These are phyloP conservation scores for Metschnikowia baotianmanensis DNA, from an alignment of 805 yeast genomes.

Conservation along the genomic window DNA sequence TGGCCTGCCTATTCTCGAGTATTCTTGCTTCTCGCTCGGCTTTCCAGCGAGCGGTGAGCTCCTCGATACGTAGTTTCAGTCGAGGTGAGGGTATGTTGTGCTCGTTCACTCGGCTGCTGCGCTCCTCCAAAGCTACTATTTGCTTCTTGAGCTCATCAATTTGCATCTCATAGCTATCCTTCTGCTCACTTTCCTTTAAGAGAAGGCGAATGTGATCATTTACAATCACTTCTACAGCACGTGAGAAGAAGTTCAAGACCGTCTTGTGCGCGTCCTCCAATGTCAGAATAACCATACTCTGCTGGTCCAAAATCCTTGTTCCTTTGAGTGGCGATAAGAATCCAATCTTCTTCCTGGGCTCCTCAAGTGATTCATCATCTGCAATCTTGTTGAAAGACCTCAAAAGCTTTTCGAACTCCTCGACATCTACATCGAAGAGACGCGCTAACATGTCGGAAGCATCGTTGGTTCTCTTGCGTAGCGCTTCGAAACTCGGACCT, in stretches of 20 bases:
- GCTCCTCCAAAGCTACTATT: constrained; percentile 16
- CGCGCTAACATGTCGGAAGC: constrained; percentile 30
- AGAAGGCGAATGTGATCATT: constrained; percentile 49
- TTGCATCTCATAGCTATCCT: constrained; percentile 10
- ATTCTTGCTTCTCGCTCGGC: constrained; percentile 68
- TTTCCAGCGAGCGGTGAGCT: constrained; percentile 63
- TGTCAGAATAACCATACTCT: background rate
- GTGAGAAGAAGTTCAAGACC: constrained; percentile 52
- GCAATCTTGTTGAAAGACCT: constrained; percentile 51
- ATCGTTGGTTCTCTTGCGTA: constrained; percentile 1
- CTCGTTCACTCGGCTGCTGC: constrained; percentile 29
- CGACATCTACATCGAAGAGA: constrained; percentile 39
- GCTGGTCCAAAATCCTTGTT: constrained; percentile 10
- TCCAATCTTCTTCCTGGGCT: constrained; percentile 52
- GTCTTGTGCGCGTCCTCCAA: constrained; percentile 41
- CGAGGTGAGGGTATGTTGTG: constrained; percentile 31
- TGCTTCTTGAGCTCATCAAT: constrained; percentile 24
- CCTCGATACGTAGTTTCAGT: constrained; percentile 53
- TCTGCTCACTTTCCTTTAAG: constrained; percentile 32
- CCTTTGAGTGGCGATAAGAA: constrained; percentile 29
- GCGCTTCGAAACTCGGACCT: constrained; percentile 15
- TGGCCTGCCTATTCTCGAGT: constrained; percentile 57
- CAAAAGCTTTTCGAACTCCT: constrained; percentile 50
- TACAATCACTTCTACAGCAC: constrained; percentile 59
- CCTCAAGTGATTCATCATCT: constrained; percentile 57